phyloP scores from a whole-genome alignment of 2,329 filamentous ascomycete species.

The Davidsoniella neocaledoniae region DNA sequence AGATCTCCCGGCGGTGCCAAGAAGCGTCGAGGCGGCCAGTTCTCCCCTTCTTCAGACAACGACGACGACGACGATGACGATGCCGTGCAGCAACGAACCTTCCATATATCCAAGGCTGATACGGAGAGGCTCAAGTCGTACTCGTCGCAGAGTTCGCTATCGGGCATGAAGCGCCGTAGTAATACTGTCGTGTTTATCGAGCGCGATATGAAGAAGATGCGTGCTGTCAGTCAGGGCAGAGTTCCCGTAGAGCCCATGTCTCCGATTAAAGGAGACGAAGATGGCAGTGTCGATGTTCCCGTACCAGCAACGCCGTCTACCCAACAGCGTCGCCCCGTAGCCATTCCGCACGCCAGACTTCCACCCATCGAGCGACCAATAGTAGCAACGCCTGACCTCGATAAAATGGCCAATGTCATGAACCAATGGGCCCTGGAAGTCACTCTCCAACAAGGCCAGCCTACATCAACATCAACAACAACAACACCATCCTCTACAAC shows the following conservation, averaged over 20 bases:
- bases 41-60: slow-evolving; percentile 18
- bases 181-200: slow-evolving; percentile 38
- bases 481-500: slow-evolving; percentile 13
- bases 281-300: slow-evolving; percentile 7
- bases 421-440: slow-evolving; percentile 37
- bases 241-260: background rate
- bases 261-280: background rate
- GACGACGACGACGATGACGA: slow-evolving; percentile 6
- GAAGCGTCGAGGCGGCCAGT: slow-evolving; percentile 15
- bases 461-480: slow-evolving; percentile 12
- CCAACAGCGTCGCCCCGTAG: slow-evolving; percentile 8
- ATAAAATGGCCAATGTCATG: slow-evolving; percentile 36
- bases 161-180: slow-evolving; percentile 9
- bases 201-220: slow-evolving; percentile 26
- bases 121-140: slow-evolving; percentile 9
- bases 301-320: slow-evolving; percentile 10
- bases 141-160: slow-evolving; percentile 1
- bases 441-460: background rate
- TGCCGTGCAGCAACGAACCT: slow-evolving; percentile 6
- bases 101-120: slow-evolving; percentile 12
- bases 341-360: slow-evolving; percentile 17
- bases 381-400: slow-evolving; percentile 26
- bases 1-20: background rate
- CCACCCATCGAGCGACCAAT: slow-evolving; percentile 20
- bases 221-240: slow-evolving; percentile 1